These are phyloP conservation scores for Phaffia rhodozyma DNA, from an alignment of 1,284 basidiomycete species.

Conservation along the genomic window DNA sequence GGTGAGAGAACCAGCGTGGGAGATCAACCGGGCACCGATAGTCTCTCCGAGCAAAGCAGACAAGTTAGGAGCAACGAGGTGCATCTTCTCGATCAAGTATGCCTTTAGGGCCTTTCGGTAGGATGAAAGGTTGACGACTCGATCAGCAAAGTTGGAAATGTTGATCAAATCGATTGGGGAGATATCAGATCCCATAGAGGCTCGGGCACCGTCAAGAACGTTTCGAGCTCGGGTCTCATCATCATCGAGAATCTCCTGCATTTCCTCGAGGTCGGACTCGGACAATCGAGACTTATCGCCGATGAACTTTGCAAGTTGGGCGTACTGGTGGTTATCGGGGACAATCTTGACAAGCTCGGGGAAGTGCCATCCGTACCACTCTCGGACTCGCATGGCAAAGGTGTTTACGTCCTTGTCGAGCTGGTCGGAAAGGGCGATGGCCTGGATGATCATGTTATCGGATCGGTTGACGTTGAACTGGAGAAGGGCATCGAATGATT, in stretches of 20 bases:
- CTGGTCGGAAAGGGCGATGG: slow-evolving; percentile 94
- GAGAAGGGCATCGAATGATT: not conserved
- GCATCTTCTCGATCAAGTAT: slow-evolving; percentile 96
- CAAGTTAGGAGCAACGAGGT: slow-evolving; percentile 87
- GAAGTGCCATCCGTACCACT: slow-evolving; percentile 99
- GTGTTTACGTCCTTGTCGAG: slow-evolving; percentile 99
- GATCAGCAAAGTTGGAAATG: slow-evolving; percentile 81
- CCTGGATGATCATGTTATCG: slow-evolving; percentile 99
- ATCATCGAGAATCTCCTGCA: slow-evolving; percentile 74
- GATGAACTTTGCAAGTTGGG: slow-evolving; percentile 74
- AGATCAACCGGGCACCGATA: slow-evolving; percentile 88
- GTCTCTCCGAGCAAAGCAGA: slow-evolving; percentile 91
- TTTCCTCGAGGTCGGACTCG: slow-evolving; percentile 66
- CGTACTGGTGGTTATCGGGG: slow-evolving; percentile 91
- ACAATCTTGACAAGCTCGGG: slow-evolving; percentile 92
- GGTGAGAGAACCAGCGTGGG: slow-evolving; percentile 92
- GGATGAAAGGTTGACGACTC: slow-evolving; percentile 82
- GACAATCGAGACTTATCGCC: slow-evolving; percentile 59
- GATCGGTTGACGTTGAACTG: slow-evolving; percentile 96
- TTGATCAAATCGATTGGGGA: slow-evolving; percentile 93
- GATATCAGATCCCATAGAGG: slow-evolving; percentile 90
- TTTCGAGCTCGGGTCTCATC: slow-evolving; percentile 82
- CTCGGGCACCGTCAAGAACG: slow-evolving; percentile 82
- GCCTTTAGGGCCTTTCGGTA: slow-evolving; percentile 85
- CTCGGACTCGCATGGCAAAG: slow-evolving; percentile 94